phyloP scores from a whole-genome alignment of 225 moss, liverwort and hornwort genomes.

The Physcomitrium patens region DNA sequence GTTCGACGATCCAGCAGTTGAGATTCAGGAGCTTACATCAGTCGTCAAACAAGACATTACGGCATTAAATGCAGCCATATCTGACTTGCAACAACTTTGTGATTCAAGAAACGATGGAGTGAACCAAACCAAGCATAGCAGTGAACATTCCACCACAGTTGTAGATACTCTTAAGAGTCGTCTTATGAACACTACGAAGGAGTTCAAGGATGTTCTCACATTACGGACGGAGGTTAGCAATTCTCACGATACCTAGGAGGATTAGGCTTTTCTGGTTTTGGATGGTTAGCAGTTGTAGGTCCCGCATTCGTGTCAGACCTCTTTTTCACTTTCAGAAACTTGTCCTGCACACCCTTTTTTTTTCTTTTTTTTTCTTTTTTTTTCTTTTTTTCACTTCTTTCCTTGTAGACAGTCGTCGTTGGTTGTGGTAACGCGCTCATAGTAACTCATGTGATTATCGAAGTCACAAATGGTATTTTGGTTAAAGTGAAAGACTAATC shows the following conservation, averaged over 20 bases:
- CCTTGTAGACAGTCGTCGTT: neutral
- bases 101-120: conserved; percentile 80
- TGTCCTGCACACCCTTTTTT: too few relatives aligned
- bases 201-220: conserved; percentile 97
- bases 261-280: neutral
- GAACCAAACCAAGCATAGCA: conserved; percentile 87
- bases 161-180: conserved; percentile 95
- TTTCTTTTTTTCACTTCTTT: too few relatives aligned
- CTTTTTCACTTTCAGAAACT: too few relatives aligned
- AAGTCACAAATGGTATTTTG: neutral
- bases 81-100: conserved; percentile 89
- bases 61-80: conserved; percentile 89
- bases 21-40: conserved; percentile 97
- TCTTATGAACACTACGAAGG: conserved; percentile 98
- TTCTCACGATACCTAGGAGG: neutral
- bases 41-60: conserved; percentile 99
- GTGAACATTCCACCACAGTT: conserved; percentile 93
- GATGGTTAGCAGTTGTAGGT: neutral
- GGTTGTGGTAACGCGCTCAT: neutral
- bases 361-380: too few relatives aligned
- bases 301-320: neutral
- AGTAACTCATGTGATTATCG: neutral
- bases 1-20: conserved; percentile 98
- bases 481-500: conserved; percentile 1
- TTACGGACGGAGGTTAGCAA: conserved; percentile 85